Base-by-base conservation (phyloP, 2,329 filamentous ascomycete species). In the Parasarocladium wereldwijsianum region DNA sequence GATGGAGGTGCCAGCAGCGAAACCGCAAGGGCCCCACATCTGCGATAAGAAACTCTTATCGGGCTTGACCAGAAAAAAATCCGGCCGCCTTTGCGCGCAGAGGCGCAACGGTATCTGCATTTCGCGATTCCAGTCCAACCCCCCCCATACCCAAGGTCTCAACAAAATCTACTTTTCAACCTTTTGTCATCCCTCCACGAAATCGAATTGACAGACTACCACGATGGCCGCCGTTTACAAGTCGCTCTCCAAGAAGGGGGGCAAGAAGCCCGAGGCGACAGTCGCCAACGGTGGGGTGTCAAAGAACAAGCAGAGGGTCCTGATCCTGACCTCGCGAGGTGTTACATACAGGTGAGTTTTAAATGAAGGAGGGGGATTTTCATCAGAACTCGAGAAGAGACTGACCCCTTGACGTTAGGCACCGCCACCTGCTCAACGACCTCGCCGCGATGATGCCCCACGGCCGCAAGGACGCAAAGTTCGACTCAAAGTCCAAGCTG, bases 381-480 rank as follows among this genome's bases (percentile, higher is more conserved):
- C 20, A 8, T 22, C 20, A 22, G n/a, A n/a, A 22, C 20, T 8
- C 8, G 8, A 22, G n/a, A 8, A 22, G 17, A 25, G 17, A 17
- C 8, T 25, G 17, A 17, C 13, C 12, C 11, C 8, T 35, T n/a
- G n/a, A n/a, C n/a, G n/a, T 22, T 43, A 92, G 87, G 54, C 90
- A 94, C 55, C 80, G 90, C 24, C 90, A 98, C 58, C 66, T 98
- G 24, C 68, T 98, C 38, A 82, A 86, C 47, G 90, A 98, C 48
- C 66, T 98, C 27, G 74, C 84, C 34, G 69, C 79, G 17, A 75
- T 98, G 55, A 75, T 98, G 40, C 90, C 90, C 3, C 90, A 98
- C 53, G 76, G 77, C 40, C 76, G 84, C 48, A 93, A 93, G 60
- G 90, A 98, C 52, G 84, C 81, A 43, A 98, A 98, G 58, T 82